Evolutionary conservation across 2,329 filamentous ascomycete genomes (phyloP).

Genomic region (Xylariaceae sp.): DNA sequence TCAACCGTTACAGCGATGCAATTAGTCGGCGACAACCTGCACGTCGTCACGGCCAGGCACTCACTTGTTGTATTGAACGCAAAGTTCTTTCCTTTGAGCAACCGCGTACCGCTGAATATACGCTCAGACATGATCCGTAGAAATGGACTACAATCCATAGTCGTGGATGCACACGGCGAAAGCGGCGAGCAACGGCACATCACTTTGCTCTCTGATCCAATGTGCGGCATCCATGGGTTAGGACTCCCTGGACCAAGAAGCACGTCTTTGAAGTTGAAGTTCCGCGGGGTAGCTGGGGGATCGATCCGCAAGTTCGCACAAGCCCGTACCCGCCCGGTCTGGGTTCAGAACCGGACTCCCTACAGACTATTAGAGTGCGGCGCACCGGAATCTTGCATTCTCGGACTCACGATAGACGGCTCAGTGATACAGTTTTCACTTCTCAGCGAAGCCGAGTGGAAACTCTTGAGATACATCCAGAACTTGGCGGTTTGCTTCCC

Average conservation of each 20-base stretch:
- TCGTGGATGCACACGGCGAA: conserved; percentile 33
- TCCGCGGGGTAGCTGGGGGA: conserved; percentile 54
- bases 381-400: conserved; percentile 47
- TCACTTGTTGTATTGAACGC: conserved; percentile 53
- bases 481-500: conserved; percentile 56
- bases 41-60: conserved; percentile 52
- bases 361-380: conserved; percentile 45
- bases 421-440: conserved; percentile 68
- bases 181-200: conserved; percentile 37
- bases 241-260: conserved; percentile 48
- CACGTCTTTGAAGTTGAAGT: conserved; percentile 45
- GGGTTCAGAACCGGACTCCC: conserved; percentile 38
- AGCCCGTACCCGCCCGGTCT: conserved; percentile 52
- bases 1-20: conserved; percentile 52
- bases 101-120: too few relatives aligned
- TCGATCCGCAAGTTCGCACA: conserved; percentile 57
- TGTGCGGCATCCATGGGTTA: conserved; percentile 46
- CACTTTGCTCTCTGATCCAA: conserved; percentile 47
- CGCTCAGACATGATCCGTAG: conserved; percentile 43
- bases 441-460: conserved; percentile 60
- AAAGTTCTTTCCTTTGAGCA: too few relatives aligned
- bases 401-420: conserved; percentile 69
- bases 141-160: conserved; percentile 45
- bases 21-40: conserved; percentile 46
- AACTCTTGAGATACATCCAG: conserved; percentile 70